phyloP scores from a whole-genome alignment of 75 land plant genomes.

The Sequoiadendron giganteum region DNA sequence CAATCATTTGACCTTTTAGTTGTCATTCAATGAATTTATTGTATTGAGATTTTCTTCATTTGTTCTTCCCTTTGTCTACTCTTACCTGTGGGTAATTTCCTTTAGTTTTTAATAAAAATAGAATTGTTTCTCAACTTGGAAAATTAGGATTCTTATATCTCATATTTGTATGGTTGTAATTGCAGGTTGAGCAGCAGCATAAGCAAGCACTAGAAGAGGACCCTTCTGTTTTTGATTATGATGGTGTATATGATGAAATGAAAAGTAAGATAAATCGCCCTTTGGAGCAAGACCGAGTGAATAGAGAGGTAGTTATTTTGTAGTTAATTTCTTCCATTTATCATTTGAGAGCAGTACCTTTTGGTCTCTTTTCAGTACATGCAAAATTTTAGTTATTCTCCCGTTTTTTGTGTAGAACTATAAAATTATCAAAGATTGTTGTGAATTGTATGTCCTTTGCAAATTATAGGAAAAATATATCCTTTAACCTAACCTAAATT shows the following conservation, averaged over 20 bases:
- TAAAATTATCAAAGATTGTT: not conserved
- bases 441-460: not conserved
- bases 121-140: not conserved
- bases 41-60: not conserved
- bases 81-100: not conserved
- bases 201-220: constrained; percentile 87
- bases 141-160: not conserved
- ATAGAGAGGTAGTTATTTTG: constrained; percentile 47
- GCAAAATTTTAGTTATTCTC: not conserved
- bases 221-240: constrained; percentile 85
- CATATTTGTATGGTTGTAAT: constrained; percentile 1
- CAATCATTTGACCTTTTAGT: not conserved
- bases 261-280: constrained; percentile 59
- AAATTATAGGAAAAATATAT: not conserved
- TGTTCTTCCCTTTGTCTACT: not conserved
- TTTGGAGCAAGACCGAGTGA: constrained; percentile 41
- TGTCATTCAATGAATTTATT: not conserved
- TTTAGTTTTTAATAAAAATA: not conserved
- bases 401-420: not conserved
- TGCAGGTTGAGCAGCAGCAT: constrained; percentile 83
- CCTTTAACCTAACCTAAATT: not conserved
- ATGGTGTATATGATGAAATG: constrained; percentile 94
- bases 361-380: not conserved
- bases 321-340: not conserved
- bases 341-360: not conserved